Base-by-base conservation (phyloP, 177 flowering plant species). In the Telopea speciosissima region DNA sequence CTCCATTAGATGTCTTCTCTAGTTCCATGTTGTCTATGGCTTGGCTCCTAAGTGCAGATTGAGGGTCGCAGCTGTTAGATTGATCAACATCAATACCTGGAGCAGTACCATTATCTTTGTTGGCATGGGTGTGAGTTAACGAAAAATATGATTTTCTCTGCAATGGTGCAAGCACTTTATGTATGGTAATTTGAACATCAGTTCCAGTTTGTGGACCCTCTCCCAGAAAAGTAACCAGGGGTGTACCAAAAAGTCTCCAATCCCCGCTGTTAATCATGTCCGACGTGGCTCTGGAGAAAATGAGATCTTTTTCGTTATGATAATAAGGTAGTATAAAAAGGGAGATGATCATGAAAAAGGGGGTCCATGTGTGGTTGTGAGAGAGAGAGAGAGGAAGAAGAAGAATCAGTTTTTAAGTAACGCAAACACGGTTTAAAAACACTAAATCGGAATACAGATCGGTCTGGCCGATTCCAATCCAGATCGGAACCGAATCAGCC, bases 161-260 rank as follows among this genome's bases (percentile, higher is more conserved):
- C 22, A 96, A 73, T 42, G 99, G 97, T 58, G 80, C 78, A 31
- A 96, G 92, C 71, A 90, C 23, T 76, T 73, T 80, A 28, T 74
- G 68, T 25, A 91, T 88, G 68, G 85, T 84, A 63, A 42, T 36
- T 69, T 83, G 82, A 72, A 96, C 83, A 75, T 84, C 93, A 67
- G 85, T 83, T 71, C 84, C 92, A 77, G 79, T 84, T 65, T 66
- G 75, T 8, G 76, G 66, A 44, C 80, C 81, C 44, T 84, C 90
- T 61, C 70, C 81, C 67, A 91, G 66, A 77, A 77, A 86, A 70
- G 92, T 85, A 68, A 96, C 90, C 66, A 91, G 78, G 40, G 99
- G 97, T 24, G 93, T 79, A 66, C 96, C 88, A 67, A 90, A 78
- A 70, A 78, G 76, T 82, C 86, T 85, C 77, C 74, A 72, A 31